phyloP scores from a whole-genome alignment of 2,329 filamentous ascomycete species.

The Cercospora zeae-maydis region DNA sequence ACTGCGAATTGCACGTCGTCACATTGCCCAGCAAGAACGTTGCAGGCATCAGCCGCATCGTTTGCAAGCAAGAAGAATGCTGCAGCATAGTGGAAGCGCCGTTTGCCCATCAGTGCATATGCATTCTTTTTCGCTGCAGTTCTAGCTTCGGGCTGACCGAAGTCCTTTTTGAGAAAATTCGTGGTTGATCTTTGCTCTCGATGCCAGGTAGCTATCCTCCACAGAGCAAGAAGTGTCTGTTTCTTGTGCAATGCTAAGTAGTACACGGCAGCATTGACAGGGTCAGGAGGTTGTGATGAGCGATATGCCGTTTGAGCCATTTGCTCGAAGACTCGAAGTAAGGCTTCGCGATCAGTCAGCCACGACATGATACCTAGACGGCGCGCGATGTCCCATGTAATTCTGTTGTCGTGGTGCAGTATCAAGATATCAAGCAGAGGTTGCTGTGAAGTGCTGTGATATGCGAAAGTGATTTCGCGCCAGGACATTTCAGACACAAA shows the following conservation, averaged over 20 bases:
- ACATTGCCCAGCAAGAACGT: constrained; percentile 80
- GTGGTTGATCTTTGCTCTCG: constrained; percentile 78
- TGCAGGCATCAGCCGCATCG: constrained; percentile 77
- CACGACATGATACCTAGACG: constrained; percentile 94
- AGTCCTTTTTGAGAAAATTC: constrained; percentile 82
- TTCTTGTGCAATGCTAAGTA: constrained; percentile 90
- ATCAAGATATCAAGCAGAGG: constrained; percentile 70
- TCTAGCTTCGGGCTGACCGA: constrained; percentile 79
- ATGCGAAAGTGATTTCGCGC: constrained; percentile 82
- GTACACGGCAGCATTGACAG: constrained; percentile 83
- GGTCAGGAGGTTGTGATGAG: constrained; percentile 80
- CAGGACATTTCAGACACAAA: constrained; percentile 51
- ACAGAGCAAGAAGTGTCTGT: constrained; percentile 80
- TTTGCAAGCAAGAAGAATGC: constrained; percentile 93
- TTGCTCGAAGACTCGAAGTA: constrained; percentile 83
- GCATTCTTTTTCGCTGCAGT: constrained; percentile 93
- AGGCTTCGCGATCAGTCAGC: constrained; percentile 70
- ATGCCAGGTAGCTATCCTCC: constrained; percentile 91
- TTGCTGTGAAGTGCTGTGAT: constrained; percentile 67
- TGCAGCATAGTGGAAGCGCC: constrained; percentile 89
- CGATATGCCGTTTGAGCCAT: constrained; percentile 92
- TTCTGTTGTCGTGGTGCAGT: constrained; percentile 70
- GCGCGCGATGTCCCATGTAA: constrained; percentile 80
- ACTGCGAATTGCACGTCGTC: constrained; percentile 88
- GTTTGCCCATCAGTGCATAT: constrained; percentile 87